Evolutionary conservation across 73 alveolate genomes (phyloP).

Genomic region (Diophrys appendiculata): DNA sequence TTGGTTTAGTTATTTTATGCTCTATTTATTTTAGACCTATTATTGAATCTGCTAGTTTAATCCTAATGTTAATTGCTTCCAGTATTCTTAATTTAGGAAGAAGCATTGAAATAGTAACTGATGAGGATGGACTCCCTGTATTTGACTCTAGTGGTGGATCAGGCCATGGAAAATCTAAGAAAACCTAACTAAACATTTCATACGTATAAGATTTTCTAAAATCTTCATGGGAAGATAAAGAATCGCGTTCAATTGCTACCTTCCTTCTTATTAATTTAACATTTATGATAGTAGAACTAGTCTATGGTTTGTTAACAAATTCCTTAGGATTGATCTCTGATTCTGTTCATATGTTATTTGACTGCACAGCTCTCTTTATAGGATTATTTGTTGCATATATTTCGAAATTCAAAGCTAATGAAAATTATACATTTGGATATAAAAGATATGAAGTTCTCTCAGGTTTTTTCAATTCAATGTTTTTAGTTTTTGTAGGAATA

Average conservation of each 20-base stretch:
- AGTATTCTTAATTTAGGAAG: background rate
- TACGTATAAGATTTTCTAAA: slow-evolving; percentile 1
- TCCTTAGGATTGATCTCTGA: slow-evolving; percentile 94
- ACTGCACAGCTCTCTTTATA: slow-evolving; percentile 94
- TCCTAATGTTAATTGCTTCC: slow-evolving; percentile 1
- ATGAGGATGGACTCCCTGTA: background rate
- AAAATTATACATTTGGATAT: slow-evolving; percentile 88
- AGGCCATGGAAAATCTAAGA: background rate
- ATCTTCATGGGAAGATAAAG: background rate
- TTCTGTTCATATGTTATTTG: slow-evolving; percentile 95
- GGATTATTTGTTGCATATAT: slow-evolving; percentile 93
- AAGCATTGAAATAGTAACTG: background rate
- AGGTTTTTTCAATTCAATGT: slow-evolving; percentile 92
- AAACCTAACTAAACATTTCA: background rate
- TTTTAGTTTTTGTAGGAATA: slow-evolving; percentile 88
- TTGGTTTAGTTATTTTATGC: too few relatives aligned
- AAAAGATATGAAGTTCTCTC: slow-evolving; percentile 89
- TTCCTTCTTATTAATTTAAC: slow-evolving; percentile 79
- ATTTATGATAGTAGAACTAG: slow-evolving; percentile 97
- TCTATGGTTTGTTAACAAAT: slow-evolving; percentile 90
- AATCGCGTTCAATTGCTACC: slow-evolving; percentile 46
- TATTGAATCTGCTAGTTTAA: too few relatives aligned
- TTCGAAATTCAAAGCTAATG: slow-evolving; percentile 61
- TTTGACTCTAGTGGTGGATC: too few relatives aligned
- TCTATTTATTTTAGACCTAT: too few relatives aligned